Conservation (phyloP, 1,284 basidiomycete genomes). For the Marasmius sp. region DNA sequence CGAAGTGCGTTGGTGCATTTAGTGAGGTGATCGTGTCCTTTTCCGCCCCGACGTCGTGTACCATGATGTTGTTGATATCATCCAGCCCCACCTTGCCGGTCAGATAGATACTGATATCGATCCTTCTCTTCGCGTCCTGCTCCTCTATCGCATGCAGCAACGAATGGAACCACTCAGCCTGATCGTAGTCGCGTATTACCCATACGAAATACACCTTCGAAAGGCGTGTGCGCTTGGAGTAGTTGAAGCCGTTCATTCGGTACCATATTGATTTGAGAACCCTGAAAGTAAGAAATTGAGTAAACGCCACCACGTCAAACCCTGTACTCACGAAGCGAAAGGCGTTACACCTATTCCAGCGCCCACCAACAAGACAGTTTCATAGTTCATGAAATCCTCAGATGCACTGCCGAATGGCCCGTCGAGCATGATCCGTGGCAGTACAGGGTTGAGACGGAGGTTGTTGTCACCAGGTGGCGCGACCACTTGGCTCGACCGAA, state of each 20-base stretch:
- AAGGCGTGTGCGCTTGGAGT: conserved; percentile 69
- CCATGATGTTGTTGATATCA: conserved; percentile 88
- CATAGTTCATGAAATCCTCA: conserved; percentile 85
- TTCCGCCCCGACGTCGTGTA: conserved; percentile 86
- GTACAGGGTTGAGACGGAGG: conserved; percentile 64
- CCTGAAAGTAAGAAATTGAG: conserved; percentile 31
- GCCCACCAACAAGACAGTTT: conserved; percentile 82
- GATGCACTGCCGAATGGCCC: conserved; percentile 85
- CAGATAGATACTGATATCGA: conserved; percentile 91
- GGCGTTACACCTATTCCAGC: conserved; percentile 93
- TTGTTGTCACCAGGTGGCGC: conserved; percentile 52
- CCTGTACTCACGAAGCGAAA: conserved; percentile 73
- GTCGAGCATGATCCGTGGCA: conserved; percentile 89
- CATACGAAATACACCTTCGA: conserved; percentile 87
- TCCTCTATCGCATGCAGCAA: conserved; percentile 89
- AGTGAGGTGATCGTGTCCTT: conserved; percentile 85
- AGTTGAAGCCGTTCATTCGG: conserved; percentile 81
- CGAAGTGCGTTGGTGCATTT: conserved; percentile 89
- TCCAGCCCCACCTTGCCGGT: conserved; percentile 87
- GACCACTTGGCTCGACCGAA: too few relatives aligned
- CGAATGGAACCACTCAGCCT: conserved; percentile 93
- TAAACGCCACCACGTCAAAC: conserved; percentile 1
- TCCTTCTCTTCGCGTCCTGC: conserved; percentile 78
- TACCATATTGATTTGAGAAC: conserved; percentile 96
- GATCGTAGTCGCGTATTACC: conserved; percentile 87